A percentile compares a stretch with the other conserved stretches of the same genome.
Conservation (phyloP, 2,329 filamentous ascomycete species). For the Alternaria novae-zelandiae region DNA sequence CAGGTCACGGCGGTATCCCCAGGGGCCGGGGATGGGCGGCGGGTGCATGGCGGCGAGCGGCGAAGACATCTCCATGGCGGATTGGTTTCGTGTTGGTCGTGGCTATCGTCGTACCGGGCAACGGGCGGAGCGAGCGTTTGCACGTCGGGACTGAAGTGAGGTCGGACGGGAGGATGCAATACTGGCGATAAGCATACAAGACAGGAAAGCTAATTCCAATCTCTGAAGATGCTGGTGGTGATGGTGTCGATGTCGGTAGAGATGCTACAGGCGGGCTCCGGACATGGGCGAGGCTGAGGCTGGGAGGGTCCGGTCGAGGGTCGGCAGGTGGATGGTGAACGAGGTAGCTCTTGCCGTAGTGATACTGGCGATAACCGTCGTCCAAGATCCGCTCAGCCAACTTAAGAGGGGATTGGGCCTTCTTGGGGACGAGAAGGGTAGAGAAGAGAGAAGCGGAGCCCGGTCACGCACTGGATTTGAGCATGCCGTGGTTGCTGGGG, state of each 20-base stretch:
- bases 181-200: constrained; percentile 46
- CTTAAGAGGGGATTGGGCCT: constrained; percentile 36
- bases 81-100: constrained; percentile 48
- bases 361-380: constrained; percentile 24
- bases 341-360: constrained; percentile 35
- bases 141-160: constrained; percentile 23
- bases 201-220: constrained; percentile 51
- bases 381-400: constrained; percentile 28
- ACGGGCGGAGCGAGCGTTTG: constrained; percentile 31
- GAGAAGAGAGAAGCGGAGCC: constrained; percentile 33
- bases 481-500: constrained; percentile 39
- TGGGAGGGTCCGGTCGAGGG: background rate
- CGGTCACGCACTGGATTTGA: constrained; percentile 46
- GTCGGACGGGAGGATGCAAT: constrained; percentile 20
- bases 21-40: constrained; percentile 65
- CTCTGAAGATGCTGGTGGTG: constrained; percentile 46
- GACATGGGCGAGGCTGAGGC: constrained; percentile 24
- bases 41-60: constrained; percentile 93
- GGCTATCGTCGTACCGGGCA: constrained; percentile 61
- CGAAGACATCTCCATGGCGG: constrained; percentile 86
- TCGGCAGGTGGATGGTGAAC: constrained; percentile 30
- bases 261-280: constrained; percentile 24
- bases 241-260: constrained; percentile 22
- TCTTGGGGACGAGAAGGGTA: constrained; percentile 51
- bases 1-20: constrained; percentile 66